Conservation (phyloP, 805 yeast species). For the Scheffersomyces coipomensis region DNA sequence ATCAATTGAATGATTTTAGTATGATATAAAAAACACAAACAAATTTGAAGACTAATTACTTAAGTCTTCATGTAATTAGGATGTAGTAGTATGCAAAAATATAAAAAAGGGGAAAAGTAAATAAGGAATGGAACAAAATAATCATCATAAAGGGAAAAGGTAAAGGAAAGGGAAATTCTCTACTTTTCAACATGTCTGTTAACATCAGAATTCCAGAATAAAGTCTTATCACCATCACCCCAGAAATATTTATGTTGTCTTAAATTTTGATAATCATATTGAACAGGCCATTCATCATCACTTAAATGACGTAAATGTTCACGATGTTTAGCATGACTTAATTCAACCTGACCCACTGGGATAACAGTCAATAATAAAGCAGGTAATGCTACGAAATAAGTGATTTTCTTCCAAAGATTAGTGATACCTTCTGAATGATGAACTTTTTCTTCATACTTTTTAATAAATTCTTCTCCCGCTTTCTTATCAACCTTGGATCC, state of each 20-base stretch:
- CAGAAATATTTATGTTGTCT: conserved; percentile 90
- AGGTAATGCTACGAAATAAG: conserved; percentile 79
- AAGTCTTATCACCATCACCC: conserved; percentile 98
- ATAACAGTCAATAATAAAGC: conserved; percentile 72
- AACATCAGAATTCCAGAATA: conserved; percentile 92
- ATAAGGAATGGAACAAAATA: too few species aligned
- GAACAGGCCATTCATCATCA: conserved; percentile 91
- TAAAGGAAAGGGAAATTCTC: too few species aligned
- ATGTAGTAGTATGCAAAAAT: too few species aligned
- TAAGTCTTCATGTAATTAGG: too few species aligned
- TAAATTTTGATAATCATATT: conserved; percentile 88
- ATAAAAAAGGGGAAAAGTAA: too few species aligned
- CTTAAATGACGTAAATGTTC: conserved; percentile 67
- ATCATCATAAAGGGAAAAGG: too few species aligned
- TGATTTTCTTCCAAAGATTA: conserved; percentile 80
- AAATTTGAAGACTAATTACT: too few species aligned
- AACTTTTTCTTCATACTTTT: conserved; percentile 58
- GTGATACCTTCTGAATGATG: conserved; percentile 82
- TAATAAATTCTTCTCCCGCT: conserved; percentile 70
- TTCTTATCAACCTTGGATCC: conserved; percentile 44
- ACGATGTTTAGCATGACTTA: conserved; percentile 89
- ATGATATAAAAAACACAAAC: too few species aligned
- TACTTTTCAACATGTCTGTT: conserved; percentile 72
- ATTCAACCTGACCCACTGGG: conserved; percentile 79
- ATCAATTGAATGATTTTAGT: too few species aligned